Conservation (phyloP, 768 basidiomycete species). For the Kwoniella newhampshirensis region DNA sequence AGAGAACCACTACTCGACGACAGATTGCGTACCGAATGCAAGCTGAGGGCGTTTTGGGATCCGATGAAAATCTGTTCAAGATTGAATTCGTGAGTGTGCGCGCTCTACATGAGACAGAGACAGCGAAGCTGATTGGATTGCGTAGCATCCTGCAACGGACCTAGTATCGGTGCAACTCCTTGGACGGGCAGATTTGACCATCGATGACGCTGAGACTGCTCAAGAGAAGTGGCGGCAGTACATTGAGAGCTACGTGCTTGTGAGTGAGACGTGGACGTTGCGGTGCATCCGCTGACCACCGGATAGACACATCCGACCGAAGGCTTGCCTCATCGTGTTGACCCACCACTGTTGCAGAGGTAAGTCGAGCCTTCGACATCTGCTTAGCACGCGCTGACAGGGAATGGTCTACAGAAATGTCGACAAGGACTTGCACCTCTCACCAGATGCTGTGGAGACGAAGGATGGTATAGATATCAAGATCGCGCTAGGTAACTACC, state of each 20-base stretch:
- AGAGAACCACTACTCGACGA: conserved; percentile 45
- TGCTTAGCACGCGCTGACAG: neutral
- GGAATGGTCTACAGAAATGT: conserved; percentile 25
- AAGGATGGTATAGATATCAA: conserved; percentile 49
- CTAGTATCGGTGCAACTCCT: conserved; percentile 55
- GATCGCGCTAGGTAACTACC: conserved; percentile 49
- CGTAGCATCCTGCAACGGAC: conserved; percentile 46
- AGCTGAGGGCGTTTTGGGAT: conserved; percentile 54
- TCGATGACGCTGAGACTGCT: conserved; percentile 55
- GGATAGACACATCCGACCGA: conserved; percentile 55
- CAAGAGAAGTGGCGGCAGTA: conserved; percentile 56
- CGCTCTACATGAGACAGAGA: neutral
- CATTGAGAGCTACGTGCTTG: conserved; percentile 55
- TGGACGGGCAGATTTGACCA: conserved; percentile 56
- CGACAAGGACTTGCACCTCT: conserved; percentile 19
- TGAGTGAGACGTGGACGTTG: conserved; percentile 33
- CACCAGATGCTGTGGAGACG: conserved; percentile 22
- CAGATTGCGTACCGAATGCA: conserved; percentile 57
- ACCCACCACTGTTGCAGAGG: conserved; percentile 54
- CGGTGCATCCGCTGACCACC: neutral
- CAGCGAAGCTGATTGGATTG: neutral
- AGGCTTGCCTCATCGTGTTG: conserved; percentile 53
- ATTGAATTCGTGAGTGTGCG: conserved; percentile 54
- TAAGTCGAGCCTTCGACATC: conserved; percentile 11
- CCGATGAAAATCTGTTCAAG: conserved; percentile 57